Conservation (phyloP, 371 early-diverging fungal species). For the Aphelidium insulamus region DNA sequence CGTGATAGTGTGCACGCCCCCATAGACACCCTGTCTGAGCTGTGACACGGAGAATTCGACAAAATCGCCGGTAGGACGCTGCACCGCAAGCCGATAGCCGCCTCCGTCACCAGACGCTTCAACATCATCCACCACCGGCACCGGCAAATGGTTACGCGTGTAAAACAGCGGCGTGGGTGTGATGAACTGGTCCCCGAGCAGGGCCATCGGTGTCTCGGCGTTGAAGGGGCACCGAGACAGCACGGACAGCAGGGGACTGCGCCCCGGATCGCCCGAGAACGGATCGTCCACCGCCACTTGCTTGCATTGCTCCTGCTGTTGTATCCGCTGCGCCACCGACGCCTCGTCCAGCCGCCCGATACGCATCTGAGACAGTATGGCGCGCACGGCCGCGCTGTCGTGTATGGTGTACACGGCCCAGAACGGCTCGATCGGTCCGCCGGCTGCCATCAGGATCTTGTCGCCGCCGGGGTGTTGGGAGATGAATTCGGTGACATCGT, state of each 20-base stretch:
- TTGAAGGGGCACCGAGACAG: no score
- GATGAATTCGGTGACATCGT: conserved; percentile 28
- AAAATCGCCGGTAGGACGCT: not conserved
- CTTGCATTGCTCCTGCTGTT: no score
- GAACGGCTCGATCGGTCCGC: conserved; percentile 19
- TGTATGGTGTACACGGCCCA: no score
- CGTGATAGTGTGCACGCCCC: conserved; percentile 26
- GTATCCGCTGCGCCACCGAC: no score
- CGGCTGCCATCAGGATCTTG: conserved; percentile 18
- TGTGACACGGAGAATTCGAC: conserved; percentile 3
- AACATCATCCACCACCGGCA: conserved; percentile 31
- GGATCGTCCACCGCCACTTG: no score
- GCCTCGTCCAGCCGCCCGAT: no score
- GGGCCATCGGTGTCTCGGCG: conserved; percentile 10
- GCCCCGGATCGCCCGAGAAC: no score
- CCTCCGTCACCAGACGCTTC: conserved; percentile 8
- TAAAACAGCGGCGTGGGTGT: conserved; percentile 19
- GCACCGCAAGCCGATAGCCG: conserved; percentile 9
- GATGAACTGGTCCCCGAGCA: conserved; percentile 11
- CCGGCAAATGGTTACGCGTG: conserved; percentile 59
- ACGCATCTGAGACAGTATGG: no score
- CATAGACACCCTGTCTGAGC: conserved; percentile 20
- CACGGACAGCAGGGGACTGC: no score
- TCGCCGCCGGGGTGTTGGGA: conserved; percentile 28
- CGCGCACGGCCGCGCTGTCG: no score